These are phyloP conservation scores for Bretschneidera sinensis DNA, from an alignment of 345 rosid genomes.

Conservation along the genomic window DNA sequence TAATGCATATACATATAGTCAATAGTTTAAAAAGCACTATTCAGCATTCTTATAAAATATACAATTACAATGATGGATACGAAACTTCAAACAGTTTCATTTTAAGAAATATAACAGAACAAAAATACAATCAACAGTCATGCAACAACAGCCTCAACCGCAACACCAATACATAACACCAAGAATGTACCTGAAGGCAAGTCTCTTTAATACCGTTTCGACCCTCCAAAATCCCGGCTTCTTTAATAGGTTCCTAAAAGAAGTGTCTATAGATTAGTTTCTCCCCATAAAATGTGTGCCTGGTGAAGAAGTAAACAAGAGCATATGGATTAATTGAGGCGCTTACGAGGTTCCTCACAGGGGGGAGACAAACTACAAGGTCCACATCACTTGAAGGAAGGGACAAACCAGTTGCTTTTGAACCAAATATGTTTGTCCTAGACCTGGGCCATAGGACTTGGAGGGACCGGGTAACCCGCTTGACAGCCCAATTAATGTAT, in stretches of 20 bases:
- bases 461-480: constrained; percentile 90
- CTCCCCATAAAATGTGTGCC: constrained; percentile 16
- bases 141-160: constrained; percentile 6
- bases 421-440: constrained; percentile 86
- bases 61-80: too few relatives aligned
- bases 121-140: constrained; percentile 9
- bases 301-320: constrained; percentile 9
- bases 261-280: constrained; percentile 26
- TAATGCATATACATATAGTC: too few relatives aligned
- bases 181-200: constrained; percentile 79
- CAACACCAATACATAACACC: constrained; percentile 8
- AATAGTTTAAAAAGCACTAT: too few relatives aligned
- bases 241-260: constrained; percentile 92
- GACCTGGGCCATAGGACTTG: constrained; percentile 99
- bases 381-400: constrained; percentile 98
- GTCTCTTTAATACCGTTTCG: constrained; percentile 99
- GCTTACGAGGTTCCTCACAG: constrained; percentile 93
- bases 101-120: background rate
- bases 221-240: constrained; percentile 99
- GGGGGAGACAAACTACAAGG: constrained; percentile 97
- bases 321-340: constrained; percentile 5
- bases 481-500: constrained; percentile 89
- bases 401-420: constrained; percentile 91
- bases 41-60: too few relatives aligned
- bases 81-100: too few relatives aligned